A percentile compares a stretch with the other conserved stretches of the same genome.
Evolutionary conservation across 1,284 basidiomycete genomes (phyloP).

Genomic region (Trichosporon sp.): DNA sequence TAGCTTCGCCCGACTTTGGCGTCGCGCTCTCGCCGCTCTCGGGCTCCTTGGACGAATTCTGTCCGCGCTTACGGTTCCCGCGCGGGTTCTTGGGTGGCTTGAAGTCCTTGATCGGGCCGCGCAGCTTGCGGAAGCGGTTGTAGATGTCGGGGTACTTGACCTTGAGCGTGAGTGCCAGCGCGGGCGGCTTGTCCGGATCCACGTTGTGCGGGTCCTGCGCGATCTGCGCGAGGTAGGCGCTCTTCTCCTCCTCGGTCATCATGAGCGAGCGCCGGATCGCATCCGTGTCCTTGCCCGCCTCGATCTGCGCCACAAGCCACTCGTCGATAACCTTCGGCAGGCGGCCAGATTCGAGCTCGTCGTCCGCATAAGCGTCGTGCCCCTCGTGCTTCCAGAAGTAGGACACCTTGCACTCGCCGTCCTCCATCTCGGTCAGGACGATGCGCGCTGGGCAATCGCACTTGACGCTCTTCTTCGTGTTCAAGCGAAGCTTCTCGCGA

Average conservation of each 20-base stretch:
- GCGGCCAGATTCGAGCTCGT: constrained; percentile 35
- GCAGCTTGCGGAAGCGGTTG: constrained; percentile 46
- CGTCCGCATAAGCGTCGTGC: constrained; percentile 43
- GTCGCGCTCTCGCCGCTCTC: background rate
- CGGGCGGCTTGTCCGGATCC: constrained; percentile 36
- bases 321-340: constrained; percentile 43
- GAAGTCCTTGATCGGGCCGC: constrained; percentile 41
- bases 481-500: constrained; percentile 38
- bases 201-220: constrained; percentile 33
- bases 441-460: constrained; percentile 43
- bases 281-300: constrained; percentile 38
- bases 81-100: constrained; percentile 30
- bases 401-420: constrained; percentile 36
- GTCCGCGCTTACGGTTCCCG: constrained; percentile 10
- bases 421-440: constrained; percentile 41
- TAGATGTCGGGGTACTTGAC: constrained; percentile 49
- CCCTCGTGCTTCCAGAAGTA: constrained; percentile 47
- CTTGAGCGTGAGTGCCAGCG: constrained; percentile 35
- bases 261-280: constrained; percentile 36
- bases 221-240: constrained; percentile 34
- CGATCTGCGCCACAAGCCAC: constrained; percentile 43
- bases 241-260: constrained; percentile 40
- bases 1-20: background rate
- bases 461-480: constrained; percentile 48
- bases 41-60: constrained; percentile 2